Evolutionary conservation across 768 basidiomycete species (phyloP), one percentile per base, ranked within the genome.

Genomic region (Fistulinella prunicolor): DNA sequence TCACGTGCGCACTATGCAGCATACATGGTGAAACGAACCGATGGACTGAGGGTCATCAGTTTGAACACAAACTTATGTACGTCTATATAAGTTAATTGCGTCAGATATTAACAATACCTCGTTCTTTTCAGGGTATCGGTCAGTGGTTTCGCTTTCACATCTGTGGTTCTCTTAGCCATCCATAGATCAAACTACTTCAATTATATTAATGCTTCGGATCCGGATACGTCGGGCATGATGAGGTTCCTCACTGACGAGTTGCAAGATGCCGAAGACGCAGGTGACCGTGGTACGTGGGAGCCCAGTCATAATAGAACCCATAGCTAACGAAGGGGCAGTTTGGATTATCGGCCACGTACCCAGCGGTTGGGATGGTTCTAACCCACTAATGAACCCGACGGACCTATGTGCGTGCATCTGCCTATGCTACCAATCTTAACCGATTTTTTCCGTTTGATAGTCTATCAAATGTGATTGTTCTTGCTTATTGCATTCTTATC

Each of bases 21-120:
- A 10, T 90, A 85, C 61, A 84, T 82, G 73, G 85, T 87, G 22
- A 74, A 74, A 53, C 77, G 86, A 19, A 53, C 59, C 16, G 84
- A 87, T 44, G 86, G 85, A 6, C 69, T 90, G 13, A 74, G 86
- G 30, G 66, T 89, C 26, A 86, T 90, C 47, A 81, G 85, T 29
- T 64, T 90, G 47, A 88, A 90, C 62, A 89, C 86, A 16, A 83
- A 89, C 60, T 57, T 89, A 45, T 90, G 87, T 85, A 64, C 46
- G 83, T 70, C 26, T 32, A 38, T 45, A 39, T 23, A 35, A 42
- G 37, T 28, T 16, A 12, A n/a, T 46, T 20, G n/a, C 12, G 23
- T 3, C 14, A 17, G 21, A 39, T 29, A 13, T 49, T 16, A 17
- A 6, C 45, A 44, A 44, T 43, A 16, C 4, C 34, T 41, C 14